A percentile compares a stretch with the other conserved stretches of the same genome.
Conservation (phyloP, 2,329 filamentous ascomycete genomes). For the Alternaria conjuncta region DNA sequence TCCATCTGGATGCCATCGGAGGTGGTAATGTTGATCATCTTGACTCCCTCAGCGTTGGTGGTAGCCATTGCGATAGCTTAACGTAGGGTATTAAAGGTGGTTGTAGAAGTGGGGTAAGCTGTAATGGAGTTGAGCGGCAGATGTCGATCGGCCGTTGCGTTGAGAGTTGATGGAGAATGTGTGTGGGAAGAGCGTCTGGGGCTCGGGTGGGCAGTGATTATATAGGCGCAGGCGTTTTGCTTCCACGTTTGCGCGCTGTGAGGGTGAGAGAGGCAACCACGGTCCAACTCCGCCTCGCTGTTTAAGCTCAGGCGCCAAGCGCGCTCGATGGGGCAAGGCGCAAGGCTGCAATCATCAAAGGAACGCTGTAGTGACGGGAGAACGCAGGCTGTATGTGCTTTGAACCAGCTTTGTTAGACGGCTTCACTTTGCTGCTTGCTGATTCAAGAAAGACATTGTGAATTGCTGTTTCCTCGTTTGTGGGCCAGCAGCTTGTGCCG, state of each 20-base stretch:
- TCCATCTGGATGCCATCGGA: conserved; percentile 55
- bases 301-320: conserved; percentile 26
- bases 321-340: conserved; percentile 16
- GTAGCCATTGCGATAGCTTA: conserved; percentile 29
- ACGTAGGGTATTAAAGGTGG: not conserved
- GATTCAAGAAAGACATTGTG: not conserved
- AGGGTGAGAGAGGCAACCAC: conserved; percentile 20
- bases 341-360: conserved; percentile 31
- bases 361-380: not conserved
- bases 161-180: not conserved
- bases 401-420: not conserved
- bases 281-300: conserved; percentile 11
- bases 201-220: conserved; percentile 11
- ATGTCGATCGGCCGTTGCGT: not conserved
- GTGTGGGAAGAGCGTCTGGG: conserved; percentile 9
- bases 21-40: conserved; percentile 53
- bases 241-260: conserved; percentile 17
- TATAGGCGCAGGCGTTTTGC: conserved; percentile 14
- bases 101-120: conserved; percentile 28
- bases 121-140: conserved; percentile 1
- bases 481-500: not conserved
- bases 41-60: conserved; percentile 16
- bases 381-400: conserved; percentile 7
- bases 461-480: conserved; percentile 7
- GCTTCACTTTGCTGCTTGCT: not conserved